Base-by-base conservation (phyloP, 176 grass and related monocot genomes). In the Cenchrus americanus region DNA sequence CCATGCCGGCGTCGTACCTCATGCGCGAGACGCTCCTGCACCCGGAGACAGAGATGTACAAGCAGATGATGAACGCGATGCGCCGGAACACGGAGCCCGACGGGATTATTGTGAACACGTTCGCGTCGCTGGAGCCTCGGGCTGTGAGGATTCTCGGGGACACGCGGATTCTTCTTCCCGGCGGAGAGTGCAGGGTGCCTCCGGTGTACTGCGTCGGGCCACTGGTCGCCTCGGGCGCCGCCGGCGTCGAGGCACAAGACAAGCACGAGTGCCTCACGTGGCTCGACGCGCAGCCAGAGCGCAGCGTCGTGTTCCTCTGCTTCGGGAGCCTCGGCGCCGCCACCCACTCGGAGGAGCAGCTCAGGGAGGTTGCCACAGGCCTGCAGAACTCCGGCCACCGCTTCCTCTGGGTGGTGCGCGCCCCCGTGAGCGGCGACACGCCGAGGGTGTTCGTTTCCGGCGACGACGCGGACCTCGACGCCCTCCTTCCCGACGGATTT, bases 291-390 rank as follows among this genome's bases (percentile, higher is more conserved):
- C 93, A 92, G 74, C 93, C 85, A 0, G 42, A 32, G 21, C 69
- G 10, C 76, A 90, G 87, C 75, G 93, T 92, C 4, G 85, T 89
- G 69, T 89, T 94, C 70, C 78, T 94, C 77, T 94, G 84, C 87
- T 94, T 94, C 75, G 92, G 92, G 6, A 92, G 87, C 77, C 54
- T 6, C 47, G 57, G 24, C 23, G 2, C 66, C 34, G 34, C 27
- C 18, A 3, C 66, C 30, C 53, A 59, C 27, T 18, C 65, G 7
- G 66, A 4, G 66, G 34, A 71, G 48, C 79, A 82, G 79, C 8
- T 82, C 50, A 61, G 41, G 66, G 50, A 71, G 50, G 57, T 71
- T 32, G 66, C 66, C 66, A 37, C 9, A 0, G 79, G 79, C 5
- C 6, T 82, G 34, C 32, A 61, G 7, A 69, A 4, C 7, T 70